A percentile compares a stretch with the other conserved stretches of the same genome.
Evolutionary conservation across 2,329 filamentous ascomycete genomes (phyloP).

Genomic region (Zasmidium citrigriseum): DNA sequence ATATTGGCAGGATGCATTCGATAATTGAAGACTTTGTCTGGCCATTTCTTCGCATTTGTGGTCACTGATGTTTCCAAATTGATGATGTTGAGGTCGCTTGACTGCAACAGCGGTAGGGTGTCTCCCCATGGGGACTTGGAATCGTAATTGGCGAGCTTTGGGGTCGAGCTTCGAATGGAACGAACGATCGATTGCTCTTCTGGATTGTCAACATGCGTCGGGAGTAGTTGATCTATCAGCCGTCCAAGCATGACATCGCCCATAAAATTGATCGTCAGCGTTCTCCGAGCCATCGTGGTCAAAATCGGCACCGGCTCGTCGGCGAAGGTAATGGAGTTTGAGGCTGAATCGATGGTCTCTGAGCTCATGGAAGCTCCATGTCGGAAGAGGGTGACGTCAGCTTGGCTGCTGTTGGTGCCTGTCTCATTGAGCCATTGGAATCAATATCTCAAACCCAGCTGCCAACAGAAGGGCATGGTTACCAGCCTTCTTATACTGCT

Average conservation of each 20-base stretch:
- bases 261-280: slow-evolving; percentile 2
- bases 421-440: too few species aligned
- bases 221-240: slow-evolving; percentile 43
- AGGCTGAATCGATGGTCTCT: too few species aligned
- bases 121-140: slow-evolving; percentile 39
- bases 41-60: slow-evolving; percentile 36
- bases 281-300: too few species aligned
- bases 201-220: slow-evolving; percentile 34
- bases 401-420: too few species aligned
- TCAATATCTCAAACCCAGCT: too few species aligned
- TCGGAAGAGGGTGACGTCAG: too few species aligned
- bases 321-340: too few species aligned
- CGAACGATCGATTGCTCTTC: slow-evolving; percentile 27
- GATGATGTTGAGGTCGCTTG: slow-evolving; percentile 39
- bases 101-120: slow-evolving; percentile 34
- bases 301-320: too few species aligned
- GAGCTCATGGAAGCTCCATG: too few species aligned
- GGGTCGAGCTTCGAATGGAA: slow-evolving; percentile 12
- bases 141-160: slow-evolving; percentile 30
- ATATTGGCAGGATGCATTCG: slow-evolving; percentile 44
- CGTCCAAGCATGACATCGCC: slow-evolving; percentile 48
- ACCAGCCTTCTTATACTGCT: too few species aligned
- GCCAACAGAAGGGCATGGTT: too few species aligned
- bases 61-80: slow-evolving; percentile 45
- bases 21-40: slow-evolving; percentile 43